phyloP scores from a whole-genome alignment of 2,329 filamentous ascomycete species.

The Ascochyta viciae-villosae region DNA sequence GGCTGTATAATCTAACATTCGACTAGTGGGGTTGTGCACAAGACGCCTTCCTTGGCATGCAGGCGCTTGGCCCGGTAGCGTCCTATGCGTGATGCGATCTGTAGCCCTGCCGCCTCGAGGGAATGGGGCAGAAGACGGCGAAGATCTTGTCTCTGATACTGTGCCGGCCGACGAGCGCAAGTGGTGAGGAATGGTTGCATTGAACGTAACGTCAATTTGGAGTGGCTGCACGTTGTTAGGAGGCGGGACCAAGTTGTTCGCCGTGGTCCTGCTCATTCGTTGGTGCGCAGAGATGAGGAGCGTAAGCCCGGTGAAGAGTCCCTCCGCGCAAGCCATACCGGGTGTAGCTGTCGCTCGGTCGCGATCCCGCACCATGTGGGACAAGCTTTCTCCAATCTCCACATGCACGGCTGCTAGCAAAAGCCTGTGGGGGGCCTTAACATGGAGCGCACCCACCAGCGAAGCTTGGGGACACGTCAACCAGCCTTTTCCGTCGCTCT shows the following conservation, averaged over 20 bases:
- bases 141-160: not conserved
- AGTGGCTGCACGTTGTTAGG: slow-evolving; percentile 12
- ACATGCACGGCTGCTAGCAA: slow-evolving; percentile 38
- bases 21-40: slow-evolving; percentile 11
- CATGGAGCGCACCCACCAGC: slow-evolving; percentile 25
- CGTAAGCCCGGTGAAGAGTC: slow-evolving; percentile 46
- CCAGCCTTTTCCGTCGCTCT: slow-evolving; percentile 30
- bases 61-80: slow-evolving; percentile 5
- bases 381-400: slow-evolving; percentile 44
- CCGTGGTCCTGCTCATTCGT: slow-evolving; percentile 31
- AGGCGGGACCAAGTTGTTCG: slow-evolving; percentile 9
- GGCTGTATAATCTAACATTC: slow-evolving; percentile 6
- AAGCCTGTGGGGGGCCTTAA: slow-evolving; percentile 39
- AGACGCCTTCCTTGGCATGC: slow-evolving; percentile 1
- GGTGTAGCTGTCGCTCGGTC: slow-evolving; percentile 32
- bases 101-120: slow-evolving; percentile 19
- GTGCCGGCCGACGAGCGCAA: not conserved
- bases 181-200: not conserved
- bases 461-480: slow-evolving; percentile 43
- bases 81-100: slow-evolving; percentile 29
- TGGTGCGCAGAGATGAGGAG: slow-evolving; percentile 28
- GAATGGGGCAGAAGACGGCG: not conserved
- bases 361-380: slow-evolving; percentile 24
- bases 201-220: slow-evolving; percentile 7
- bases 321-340: slow-evolving; percentile 28